Evolutionary conservation across 2,329 filamentous ascomycete genomes (phyloP).

Genomic region (Colletotrichum gloeosporioides): DNA sequence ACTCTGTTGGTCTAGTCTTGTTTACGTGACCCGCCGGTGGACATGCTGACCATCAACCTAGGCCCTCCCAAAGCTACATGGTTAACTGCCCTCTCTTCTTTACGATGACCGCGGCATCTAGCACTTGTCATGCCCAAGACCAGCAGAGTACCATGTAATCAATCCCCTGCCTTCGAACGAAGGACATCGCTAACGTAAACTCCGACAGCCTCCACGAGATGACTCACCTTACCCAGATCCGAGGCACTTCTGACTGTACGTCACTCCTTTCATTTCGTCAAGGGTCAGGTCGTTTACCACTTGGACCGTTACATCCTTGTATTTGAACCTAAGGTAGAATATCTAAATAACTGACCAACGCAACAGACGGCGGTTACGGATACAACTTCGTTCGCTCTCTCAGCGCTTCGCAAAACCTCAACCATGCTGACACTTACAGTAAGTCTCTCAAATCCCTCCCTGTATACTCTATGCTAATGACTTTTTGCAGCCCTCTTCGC

Average conservation of each 20-base stretch:
- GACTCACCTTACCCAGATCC: slow-evolving; percentile 62
- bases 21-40: too few species aligned
- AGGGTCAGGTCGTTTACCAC: too few species aligned
- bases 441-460: background rate
- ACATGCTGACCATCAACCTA: slow-evolving; percentile 44
- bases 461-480: too few species aligned
- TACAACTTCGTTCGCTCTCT: slow-evolving; percentile 57
- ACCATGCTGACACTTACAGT: slow-evolving; percentile 67
- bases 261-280: background rate
- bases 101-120: background rate
- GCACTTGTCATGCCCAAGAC: slow-evolving; percentile 10
- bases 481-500: too few species aligned
- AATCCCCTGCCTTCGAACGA: background rate
- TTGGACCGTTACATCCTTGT: too few species aligned
- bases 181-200: background rate
- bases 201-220: slow-evolving; percentile 59
- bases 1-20: too few species aligned
- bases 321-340: background rate
- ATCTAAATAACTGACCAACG: slow-evolving; percentile 28
- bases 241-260: slow-evolving; percentile 59
- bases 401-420: slow-evolving; percentile 53
- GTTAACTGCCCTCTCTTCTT: slow-evolving; percentile 55
- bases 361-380: slow-evolving; percentile 45
- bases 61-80: slow-evolving; percentile 55
- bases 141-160: slow-evolving; percentile 61